Evolutionary conservation across 2,329 filamentous ascomycete species (phyloP).

Genomic region (Ophiosphaerella narmari): DNA sequence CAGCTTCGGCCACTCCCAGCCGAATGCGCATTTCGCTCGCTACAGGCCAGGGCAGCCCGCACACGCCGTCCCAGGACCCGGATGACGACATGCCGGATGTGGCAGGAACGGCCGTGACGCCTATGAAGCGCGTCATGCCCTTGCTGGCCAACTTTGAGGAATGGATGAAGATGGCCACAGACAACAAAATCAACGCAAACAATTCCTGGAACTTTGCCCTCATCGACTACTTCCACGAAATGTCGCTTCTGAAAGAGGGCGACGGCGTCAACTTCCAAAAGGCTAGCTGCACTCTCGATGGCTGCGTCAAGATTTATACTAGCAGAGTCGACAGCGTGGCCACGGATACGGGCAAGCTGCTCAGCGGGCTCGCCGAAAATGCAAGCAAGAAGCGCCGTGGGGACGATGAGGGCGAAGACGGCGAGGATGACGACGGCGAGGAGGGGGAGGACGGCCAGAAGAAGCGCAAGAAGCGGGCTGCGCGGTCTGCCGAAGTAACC

Average conservation of each 20-base stretch:
- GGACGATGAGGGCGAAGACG: conserved; percentile 43
- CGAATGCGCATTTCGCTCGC: conserved; percentile 66
- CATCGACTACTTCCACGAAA: conserved; percentile 99
- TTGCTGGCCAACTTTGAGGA: conserved; percentile 98
- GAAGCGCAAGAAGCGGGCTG: conserved; percentile 76
- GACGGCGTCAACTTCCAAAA: conserved; percentile 99
- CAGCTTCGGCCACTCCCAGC: conserved; percentile 74
- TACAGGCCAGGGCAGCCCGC: conserved; percentile 52
- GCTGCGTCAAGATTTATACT: conserved; percentile 99
- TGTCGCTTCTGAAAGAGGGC: conserved; percentile 94
- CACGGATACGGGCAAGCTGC: conserved; percentile 91
- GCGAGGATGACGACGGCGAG: conserved; percentile 69
- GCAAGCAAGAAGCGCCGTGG: conserved; percentile 61
- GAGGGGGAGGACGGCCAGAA: conserved; percentile 61
- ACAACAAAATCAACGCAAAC: conserved; percentile 93
- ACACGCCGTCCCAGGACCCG: conserved; percentile 52
- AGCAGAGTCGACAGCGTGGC: conserved; percentile 97
- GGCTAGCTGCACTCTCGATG: conserved; percentile 94
- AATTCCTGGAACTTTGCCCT: conserved; percentile 99
- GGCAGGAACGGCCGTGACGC: conserved; percentile 78
- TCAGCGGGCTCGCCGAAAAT: conserved; percentile 91
- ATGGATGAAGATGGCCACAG: conserved; percentile 99
- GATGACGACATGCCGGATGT: conserved; percentile 65
- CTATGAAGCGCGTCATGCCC: conserved; percentile 87
- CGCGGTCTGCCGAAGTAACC: conserved; percentile 89